phyloP scores from a whole-genome alignment of 352 stramenopile genomes.

The Phytophthora vignae region DNA sequence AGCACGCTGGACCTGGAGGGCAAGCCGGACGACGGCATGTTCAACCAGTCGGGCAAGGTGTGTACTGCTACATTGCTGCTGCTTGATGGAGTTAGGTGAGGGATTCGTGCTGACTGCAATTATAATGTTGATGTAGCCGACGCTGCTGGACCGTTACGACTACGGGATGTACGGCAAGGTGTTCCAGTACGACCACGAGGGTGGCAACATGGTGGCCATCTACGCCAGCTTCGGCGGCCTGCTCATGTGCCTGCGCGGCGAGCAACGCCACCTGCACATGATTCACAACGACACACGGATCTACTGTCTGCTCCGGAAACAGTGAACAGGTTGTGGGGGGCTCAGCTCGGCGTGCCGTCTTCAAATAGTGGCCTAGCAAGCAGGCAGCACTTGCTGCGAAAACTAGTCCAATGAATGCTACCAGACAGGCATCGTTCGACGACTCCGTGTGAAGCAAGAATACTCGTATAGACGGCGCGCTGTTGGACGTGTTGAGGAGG shows the following conservation, averaged over 20 bases:
- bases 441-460: conserved; percentile 6
- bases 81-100: neutral
- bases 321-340: conserved; percentile 49
- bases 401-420: neutral
- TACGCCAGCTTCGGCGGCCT: conserved; percentile 97
- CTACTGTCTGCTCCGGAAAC: conserved; percentile 93
- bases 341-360: neutral
- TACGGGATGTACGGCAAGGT: conserved; percentile 99
- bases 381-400: neutral
- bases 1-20: conserved; percentile 97
- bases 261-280: conserved; percentile 97
- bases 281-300: conserved; percentile 97
- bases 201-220: conserved; percentile 94
- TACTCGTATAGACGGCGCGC: conserved; percentile 27
- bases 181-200: conserved; percentile 97
- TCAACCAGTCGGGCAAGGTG: conserved; percentile 92
- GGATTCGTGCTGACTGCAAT: neutral
- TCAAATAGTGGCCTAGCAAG: neutral
- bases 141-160: conserved; percentile 97
- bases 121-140: conserved; percentile 54
- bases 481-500: conserved; percentile 4
- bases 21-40: conserved; percentile 95
- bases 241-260: conserved; percentile 97
- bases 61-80: conserved; percentile 5
- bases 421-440: neutral